Base-by-base conservation (phyloP, 495 filamentous ascomycete genomes). In the Penicillium macrosclerotiorum region DNA sequence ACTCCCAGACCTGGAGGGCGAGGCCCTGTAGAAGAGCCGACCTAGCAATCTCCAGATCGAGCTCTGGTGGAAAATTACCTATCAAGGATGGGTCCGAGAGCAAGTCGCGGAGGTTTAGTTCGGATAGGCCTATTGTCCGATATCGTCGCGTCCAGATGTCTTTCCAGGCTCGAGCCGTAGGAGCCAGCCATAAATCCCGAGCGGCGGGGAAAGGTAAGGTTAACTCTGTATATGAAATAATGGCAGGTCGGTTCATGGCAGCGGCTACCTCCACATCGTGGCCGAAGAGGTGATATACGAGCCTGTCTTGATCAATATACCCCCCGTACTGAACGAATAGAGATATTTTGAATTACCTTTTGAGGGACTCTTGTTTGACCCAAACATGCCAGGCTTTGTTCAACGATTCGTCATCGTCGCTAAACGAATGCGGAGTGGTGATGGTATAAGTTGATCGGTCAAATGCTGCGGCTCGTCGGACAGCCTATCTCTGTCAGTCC, bases 181-280 rank as follows among this genome's bases (percentile, higher is more conserved):
- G 48, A 0, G 81, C 80, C 12, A 75, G 63, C 78, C 79, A 85
- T 7, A 83, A 52, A 6, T 71, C 61, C 30, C 74, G 69, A 1
- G 76, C 63, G 9, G 68, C 71, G 2, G 81, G 81, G 5, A 84
- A 60, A 2, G 79, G 74, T 4, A 83, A 55, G 1, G 73, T 75
- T 2, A 83, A 54, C 58, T 85, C 81, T 0, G 81, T 67, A 49
- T 83, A 84, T 1, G 78, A 80, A 37, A 80, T 81, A 11, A 74
- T 48, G 0, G 77, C 47, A 2, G 61, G 58, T 8, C 61, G 72
- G 42, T 72, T 77, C 43, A 71, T 73, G 0, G 78, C 69, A 46
- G 81, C 75, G 1, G 78, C 78, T 0, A 73, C 67, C 40, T 83
- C 76, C 4, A 73, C 62, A 38, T 85, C 80, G 22, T 78, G 72